Percentiles rank a stretch among this genome's conserved stretches.
Evolutionary conservation across 257 asterid genomes (phyloP).

Genomic region (Catharanthus roseus): DNA sequence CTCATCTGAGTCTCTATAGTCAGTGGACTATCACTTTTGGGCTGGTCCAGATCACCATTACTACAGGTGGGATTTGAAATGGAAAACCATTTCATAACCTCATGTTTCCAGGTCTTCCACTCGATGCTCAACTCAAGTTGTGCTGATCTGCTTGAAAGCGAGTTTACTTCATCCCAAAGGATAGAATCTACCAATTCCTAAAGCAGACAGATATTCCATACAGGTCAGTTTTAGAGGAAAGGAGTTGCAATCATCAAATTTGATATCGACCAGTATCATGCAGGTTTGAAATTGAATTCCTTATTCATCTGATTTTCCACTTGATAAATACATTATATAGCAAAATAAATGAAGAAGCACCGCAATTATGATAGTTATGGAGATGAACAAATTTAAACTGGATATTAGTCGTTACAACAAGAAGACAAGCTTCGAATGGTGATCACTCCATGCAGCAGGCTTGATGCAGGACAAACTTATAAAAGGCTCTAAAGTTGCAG

Average conservation of each 20-base stretch:
- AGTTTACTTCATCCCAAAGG: constrained; percentile 70
- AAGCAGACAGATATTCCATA: constrained; percentile 15
- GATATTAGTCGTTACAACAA: not conserved
- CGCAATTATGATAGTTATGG: not conserved
- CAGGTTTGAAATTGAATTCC: not conserved
- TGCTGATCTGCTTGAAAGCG: constrained; percentile 44
- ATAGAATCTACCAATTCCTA: constrained; percentile 83
- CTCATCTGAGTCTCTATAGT: constrained; percentile 47
- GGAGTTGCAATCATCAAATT: not conserved
- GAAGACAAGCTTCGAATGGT: not conserved
- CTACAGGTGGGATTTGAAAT: constrained; percentile 49
- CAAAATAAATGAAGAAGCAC: not conserved
- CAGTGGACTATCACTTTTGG: constrained; percentile 39
- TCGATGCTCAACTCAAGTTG: constrained; percentile 52
- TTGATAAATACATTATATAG: not conserved
- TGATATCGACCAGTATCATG: not conserved
- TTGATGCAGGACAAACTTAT: too few species aligned
- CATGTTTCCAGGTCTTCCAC: constrained; percentile 87
- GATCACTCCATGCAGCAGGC: not conserved
- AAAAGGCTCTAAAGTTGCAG: too few species aligned
- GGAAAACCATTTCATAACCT: constrained; percentile 88
- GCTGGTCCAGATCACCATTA: constrained; percentile 41
- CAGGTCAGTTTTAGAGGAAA: not conserved
- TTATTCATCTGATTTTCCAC: not conserved
- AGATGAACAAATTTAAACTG: not conserved